Base-by-base conservation (phyloP, 2,329 filamentous ascomycete genomes). In the Sclerotinia subarctica region DNA sequence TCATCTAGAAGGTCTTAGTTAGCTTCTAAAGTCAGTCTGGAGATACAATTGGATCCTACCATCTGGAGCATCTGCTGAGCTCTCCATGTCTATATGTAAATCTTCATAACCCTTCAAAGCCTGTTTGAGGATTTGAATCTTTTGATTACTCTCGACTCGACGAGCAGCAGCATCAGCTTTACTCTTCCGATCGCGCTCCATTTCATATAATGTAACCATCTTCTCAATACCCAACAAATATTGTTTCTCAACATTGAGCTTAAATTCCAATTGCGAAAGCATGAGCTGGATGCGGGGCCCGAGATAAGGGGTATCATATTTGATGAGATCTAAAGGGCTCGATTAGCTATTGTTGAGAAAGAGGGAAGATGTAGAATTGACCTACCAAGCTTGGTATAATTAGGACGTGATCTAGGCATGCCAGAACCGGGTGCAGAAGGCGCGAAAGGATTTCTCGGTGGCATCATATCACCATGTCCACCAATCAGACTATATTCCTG, bases 201-300 rank as follows among this genome's bases (percentile, higher is more conserved):
- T 95, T 78, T 95, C 90, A 78, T 99, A 99, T 47, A 99, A 84
- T 78, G 95, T 93, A 58, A 97, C 92, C 95, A 99, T 98, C 83
- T 99, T 99, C 80, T 99, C 95, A 74, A 99, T 95, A 70, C 95
- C 95, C 77, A 96, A 96, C 73, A 98, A 93, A 80, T 99, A 99
- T 81, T 99, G 95, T 78, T 97, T 96, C 79, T 99, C 95, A 38
- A 99, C 95, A 73, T 95, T 97, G 70, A 99, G 86, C 82, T 99
- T 99, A 83, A 99, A 99, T 80, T 98, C 93, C 72, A 99, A 90
- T 80, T 99, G 95, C 59, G 95, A 96, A 77, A 99, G 84, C 95
- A 99, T 99, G 76, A 98, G 91, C 82, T 99, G 95, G 76, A 99
- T 99, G 74, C 96, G 93, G 70, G 95, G 94, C 46, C 95, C 95